phyloP scores from a whole-genome alignment of 148 eudicot species.

The Cornus kousa region DNA sequence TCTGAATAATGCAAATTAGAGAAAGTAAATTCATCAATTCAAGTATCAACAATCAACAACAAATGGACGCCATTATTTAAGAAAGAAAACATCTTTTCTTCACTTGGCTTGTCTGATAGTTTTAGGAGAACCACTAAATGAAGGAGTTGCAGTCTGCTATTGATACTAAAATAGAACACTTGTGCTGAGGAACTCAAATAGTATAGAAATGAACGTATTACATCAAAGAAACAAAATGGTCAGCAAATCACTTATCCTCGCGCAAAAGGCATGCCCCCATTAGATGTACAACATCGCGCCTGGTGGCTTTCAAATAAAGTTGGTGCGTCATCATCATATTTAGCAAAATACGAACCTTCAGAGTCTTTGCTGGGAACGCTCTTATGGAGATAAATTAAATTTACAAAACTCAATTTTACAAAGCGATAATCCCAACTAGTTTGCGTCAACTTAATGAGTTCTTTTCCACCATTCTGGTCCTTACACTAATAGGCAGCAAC shows the following conservation, averaged over 20 bases:
- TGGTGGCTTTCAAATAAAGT: too few relatives aligned
- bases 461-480: neutral
- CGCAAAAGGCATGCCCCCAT: too few relatives aligned
- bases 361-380: too few relatives aligned
- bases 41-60: neutral
- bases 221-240: neutral
- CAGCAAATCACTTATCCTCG: neutral
- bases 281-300: too few relatives aligned
- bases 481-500: too few relatives aligned
- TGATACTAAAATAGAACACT: too few relatives aligned
- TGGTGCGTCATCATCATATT: too few relatives aligned
- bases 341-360: too few relatives aligned
- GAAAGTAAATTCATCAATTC: constrained; percentile 5
- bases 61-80: neutral
- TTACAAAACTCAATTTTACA: neutral
- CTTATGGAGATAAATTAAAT: too few relatives aligned
- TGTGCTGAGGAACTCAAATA: too few relatives aligned
- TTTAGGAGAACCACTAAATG: neutral
- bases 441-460: neutral
- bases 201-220: neutral
- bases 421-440: neutral
- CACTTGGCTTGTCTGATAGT: neutral
- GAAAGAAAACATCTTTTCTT: neutral
- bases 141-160: neutral
- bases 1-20: constrained; percentile 33